phyloP scores from a whole-genome alignment of 495 filamentous ascomycete genomes.

The Aspergillus nanangensis region DNA sequence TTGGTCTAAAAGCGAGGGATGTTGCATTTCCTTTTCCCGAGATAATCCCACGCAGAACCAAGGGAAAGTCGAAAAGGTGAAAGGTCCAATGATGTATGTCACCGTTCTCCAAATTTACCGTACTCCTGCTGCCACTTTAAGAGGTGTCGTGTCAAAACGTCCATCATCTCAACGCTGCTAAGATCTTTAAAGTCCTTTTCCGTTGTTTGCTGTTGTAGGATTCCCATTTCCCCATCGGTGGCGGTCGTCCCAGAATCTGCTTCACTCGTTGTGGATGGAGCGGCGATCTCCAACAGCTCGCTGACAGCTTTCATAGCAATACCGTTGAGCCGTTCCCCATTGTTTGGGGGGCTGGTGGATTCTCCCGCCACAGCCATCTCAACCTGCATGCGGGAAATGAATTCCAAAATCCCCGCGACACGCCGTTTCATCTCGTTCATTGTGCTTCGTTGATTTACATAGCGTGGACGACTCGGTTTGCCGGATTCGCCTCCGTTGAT shows the following conservation, averaged over 20 bases:
- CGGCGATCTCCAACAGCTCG: conserved; percentile 30
- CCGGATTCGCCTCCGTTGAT: conserved; percentile 42
- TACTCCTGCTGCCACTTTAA: conserved; percentile 73
- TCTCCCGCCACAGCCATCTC: conserved; percentile 66
- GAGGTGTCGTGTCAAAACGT: conserved; percentile 66
- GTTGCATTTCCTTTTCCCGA: too few species aligned
- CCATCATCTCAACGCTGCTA: conserved; percentile 77
- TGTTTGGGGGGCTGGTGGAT: conserved; percentile 30
- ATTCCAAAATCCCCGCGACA: conserved; percentile 79
- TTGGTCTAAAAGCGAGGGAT: too few species aligned
- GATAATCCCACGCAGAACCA: not conserved
- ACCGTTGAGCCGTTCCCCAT: conserved; percentile 32
- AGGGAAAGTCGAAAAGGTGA: not conserved
- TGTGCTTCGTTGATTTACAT: conserved; percentile 58
- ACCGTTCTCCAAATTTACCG: conserved; percentile 51
- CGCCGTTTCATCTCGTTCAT: conserved; percentile 91
- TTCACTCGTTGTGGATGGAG: conserved; percentile 23
- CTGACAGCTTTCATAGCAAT: conserved; percentile 30
- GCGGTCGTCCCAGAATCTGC: conserved; percentile 26
- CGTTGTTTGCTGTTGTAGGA: conserved; percentile 12
- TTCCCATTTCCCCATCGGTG: conserved; percentile 23
- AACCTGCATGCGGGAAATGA: conserved; percentile 84
- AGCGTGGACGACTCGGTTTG: conserved; percentile 55
- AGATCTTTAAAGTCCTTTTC: conserved; percentile 62
- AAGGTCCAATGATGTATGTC: conserved; percentile 15